Evolutionary conservation across 768 basidiomycete species (phyloP), one percentile per base, ranked within the genome.

Genomic region (Calocybe cyanea): DNA sequence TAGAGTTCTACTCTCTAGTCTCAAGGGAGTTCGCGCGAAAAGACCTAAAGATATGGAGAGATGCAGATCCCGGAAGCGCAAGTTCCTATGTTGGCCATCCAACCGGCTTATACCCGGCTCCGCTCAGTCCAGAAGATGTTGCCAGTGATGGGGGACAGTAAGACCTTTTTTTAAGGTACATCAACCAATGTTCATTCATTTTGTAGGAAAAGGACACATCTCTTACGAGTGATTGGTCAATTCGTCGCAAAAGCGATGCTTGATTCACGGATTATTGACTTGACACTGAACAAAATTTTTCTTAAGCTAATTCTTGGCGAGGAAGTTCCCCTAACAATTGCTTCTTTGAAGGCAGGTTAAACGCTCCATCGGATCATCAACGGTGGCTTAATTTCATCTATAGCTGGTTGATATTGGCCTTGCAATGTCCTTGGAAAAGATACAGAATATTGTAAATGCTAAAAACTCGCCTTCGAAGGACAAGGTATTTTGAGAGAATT

Each of bases 1-100:
- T 98, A 18, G 96, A 99, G 68, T 99, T 99, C 68, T 99, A 98
- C 64, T 89, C 94, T n/a, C 68, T 98, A 40, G 96, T 93, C 7
- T 95, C 91, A 34, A 88, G 85, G 57, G 96, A 97, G 64, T 98
- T 98, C 63, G 92, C 92, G 0, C 73, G 90, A 43, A 80, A 85
- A 56, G 83, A 89, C 49, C 69, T 97, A 54, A 87, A 88, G 66
- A 76, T 97, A 23, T 98, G 96, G 96, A 77, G 92, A 47, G 91
- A 92, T 58, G 82, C 83, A 1, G 92, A 96, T 50, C 66, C 75
- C 10, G 62, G 68, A 42, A 72, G 76, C 28, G 61, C 76, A 19
- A 80, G 83, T 3, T 62, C 72, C 1, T 90, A 92, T 63, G 96
- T 98, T 0, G 76, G 82, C 60, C 89, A 93, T 60, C 87, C 92